Percentiles rank a stretch among this genome's conserved stretches.
These are phyloP conservation scores for Aspergillus sp. DNA, from an alignment of 2,329 filamentous ascomycete species.

Conservation along the genomic window DNA sequence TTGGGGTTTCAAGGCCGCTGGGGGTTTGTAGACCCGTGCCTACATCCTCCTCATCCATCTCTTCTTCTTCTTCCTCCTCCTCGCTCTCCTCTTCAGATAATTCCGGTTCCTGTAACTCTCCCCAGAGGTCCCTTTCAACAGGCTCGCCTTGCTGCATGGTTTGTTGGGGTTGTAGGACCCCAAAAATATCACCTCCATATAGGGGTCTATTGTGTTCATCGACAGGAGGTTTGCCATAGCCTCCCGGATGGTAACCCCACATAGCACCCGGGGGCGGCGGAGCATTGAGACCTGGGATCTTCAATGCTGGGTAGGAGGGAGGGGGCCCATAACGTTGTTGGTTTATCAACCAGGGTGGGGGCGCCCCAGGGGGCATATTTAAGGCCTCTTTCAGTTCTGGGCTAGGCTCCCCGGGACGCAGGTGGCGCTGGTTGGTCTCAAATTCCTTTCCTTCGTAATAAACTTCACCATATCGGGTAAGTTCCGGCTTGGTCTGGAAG, in stretches of 20 bases:
- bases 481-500: constrained; percentile 91
- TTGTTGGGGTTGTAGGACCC: constrained; percentile 65
- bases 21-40: constrained; percentile 64
- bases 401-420: constrained; percentile 85
- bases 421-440: constrained; percentile 88
- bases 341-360: constrained; percentile 96
- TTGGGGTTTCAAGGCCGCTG: constrained; percentile 75
- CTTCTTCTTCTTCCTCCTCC: constrained; percentile 67
- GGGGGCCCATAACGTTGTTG: constrained; percentile 92
- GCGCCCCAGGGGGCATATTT: constrained; percentile 87
- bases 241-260: constrained; percentile 95
- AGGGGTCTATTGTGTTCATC: constrained; percentile 90
- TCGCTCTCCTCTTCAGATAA: constrained; percentile 69
- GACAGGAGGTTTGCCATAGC: constrained; percentile 92
- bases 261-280: constrained; percentile 83
- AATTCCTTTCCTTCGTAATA: constrained; percentile 99
- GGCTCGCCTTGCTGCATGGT: constrained; percentile 69
- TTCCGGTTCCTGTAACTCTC: constrained; percentile 79
- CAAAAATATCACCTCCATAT: constrained; percentile 94
- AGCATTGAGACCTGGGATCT: constrained; percentile 90
- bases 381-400: constrained; percentile 89
- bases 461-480: constrained; percentile 96
- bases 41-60: constrained; percentile 52
- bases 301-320: constrained; percentile 91
- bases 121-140: constrained; percentile 86